Conservation (phyloP, 306 rosid genomes). For the Vachellia pachyceras region DNA sequence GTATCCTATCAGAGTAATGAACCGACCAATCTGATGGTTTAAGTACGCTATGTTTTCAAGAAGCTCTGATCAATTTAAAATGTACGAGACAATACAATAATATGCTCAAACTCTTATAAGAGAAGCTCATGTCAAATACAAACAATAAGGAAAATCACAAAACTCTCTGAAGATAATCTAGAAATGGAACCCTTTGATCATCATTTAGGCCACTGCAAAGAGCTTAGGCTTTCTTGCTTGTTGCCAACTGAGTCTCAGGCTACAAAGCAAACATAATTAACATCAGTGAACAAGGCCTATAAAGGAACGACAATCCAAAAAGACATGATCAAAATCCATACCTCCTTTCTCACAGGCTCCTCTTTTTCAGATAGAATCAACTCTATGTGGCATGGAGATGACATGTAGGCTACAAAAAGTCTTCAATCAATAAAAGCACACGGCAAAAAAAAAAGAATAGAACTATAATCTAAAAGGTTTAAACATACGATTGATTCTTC, state of each 20-base stretch:
- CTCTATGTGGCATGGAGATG: conserved; percentile 97
- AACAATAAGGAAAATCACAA: conserved; percentile 29
- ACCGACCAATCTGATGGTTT: not conserved
- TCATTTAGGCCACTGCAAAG: conserved; percentile 53
- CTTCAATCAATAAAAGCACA: not conserved
- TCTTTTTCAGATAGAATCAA: conserved; percentile 82
- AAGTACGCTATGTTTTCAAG: not conserved
- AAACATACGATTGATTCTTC: conserved; percentile 90
- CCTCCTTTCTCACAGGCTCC: conserved; percentile 95
- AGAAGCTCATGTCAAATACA: conserved; percentile 43
- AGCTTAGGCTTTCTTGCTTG: conserved; percentile 73
- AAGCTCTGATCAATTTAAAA: conserved; percentile 33
- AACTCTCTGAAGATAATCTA: conserved; percentile 43
- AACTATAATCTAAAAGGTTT: not conserved
- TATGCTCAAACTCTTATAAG: conserved; percentile 33
- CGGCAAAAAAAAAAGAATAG: not conserved
- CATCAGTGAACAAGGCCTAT: not conserved
- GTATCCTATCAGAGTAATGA: not conserved
- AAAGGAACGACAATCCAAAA: not conserved
- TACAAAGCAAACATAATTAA: conserved; percentile 36
- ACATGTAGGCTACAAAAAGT: conserved; percentile 75
- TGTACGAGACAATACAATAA: conserved; percentile 32
- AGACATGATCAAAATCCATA: conserved; percentile 25
- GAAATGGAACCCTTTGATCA: not conserved
- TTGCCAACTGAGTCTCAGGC: conserved; percentile 81